Percentiles rank a stretch among this genome's conserved stretches.
These are phyloP conservation scores for Papilionanthe hybrid DNA, from an alignment of 116 monocot genomes.

Conservation along the genomic window DNA sequence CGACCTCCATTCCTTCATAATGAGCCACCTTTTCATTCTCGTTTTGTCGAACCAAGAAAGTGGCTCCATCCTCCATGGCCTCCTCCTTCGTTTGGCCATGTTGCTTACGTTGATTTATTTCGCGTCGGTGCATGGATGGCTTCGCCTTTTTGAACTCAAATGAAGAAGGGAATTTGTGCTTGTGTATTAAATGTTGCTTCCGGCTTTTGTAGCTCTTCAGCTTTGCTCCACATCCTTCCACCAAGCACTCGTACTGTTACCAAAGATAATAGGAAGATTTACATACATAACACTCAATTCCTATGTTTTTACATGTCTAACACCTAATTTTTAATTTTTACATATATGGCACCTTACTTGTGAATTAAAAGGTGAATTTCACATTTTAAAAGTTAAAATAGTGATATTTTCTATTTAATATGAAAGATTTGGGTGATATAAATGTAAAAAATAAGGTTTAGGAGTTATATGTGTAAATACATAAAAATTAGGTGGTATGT, in stretches of 20 bases:
- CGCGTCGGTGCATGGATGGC: constrained; percentile 60
- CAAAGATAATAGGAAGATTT: not conserved
- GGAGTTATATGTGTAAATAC: no score
- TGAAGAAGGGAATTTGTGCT: constrained; percentile 77
- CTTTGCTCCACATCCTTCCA: constrained; percentile 86
- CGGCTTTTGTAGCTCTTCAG: constrained; percentile 78
- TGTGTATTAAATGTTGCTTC: constrained; percentile 78
- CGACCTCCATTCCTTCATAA: constrained; percentile 49
- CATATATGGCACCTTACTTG: no score
- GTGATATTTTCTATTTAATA: no score
- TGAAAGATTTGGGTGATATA: no score
- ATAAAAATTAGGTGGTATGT: no score
- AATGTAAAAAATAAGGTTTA: no score
- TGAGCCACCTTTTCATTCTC: constrained; percentile 2
- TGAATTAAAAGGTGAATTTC: no score
- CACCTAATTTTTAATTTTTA: no score
- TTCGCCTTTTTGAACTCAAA: constrained; percentile 85
- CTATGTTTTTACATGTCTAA: no score
- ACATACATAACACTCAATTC: no score
- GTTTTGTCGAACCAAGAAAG: constrained; percentile 8
- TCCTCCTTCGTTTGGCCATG: constrained; percentile 8
- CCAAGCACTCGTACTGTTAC: constrained; percentile 81
- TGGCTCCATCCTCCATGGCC: constrained; percentile 37
- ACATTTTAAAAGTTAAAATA: no score
- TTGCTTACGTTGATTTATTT: constrained; percentile 31